Conservation (phyloP, 352 stramenopile species). For the Phytophthora syringae region DNA sequence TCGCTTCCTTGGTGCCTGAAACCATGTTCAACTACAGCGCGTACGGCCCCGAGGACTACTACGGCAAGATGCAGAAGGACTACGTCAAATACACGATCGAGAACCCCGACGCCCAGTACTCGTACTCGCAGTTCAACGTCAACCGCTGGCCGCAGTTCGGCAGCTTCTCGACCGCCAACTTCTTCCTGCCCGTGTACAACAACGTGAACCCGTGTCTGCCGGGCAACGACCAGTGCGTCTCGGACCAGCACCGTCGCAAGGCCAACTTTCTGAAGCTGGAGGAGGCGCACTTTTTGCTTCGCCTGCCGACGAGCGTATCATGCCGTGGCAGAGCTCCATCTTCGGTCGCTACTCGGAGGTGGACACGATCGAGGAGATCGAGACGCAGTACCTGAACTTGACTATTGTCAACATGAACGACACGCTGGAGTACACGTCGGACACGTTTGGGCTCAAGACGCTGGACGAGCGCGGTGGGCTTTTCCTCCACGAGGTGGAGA, state of each 20-base stretch:
- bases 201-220: constrained; percentile 32
- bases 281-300: constrained; percentile 58
- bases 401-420: constrained; percentile 35
- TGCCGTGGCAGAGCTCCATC: constrained; percentile 50
- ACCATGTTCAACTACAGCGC: constrained; percentile 24
- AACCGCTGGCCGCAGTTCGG: constrained; percentile 36
- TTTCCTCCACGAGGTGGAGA: constrained; percentile 28
- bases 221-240: constrained; percentile 22
- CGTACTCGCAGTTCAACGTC: constrained; percentile 38
- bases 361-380: constrained; percentile 28
- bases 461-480: constrained; percentile 42
- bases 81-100: constrained; percentile 33
- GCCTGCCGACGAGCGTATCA: constrained; percentile 40
- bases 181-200: constrained; percentile 48
- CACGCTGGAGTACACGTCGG: constrained; percentile 39
- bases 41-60: constrained; percentile 16
- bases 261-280: too few relatives aligned
- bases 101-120: constrained; percentile 25
- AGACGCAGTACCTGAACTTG: constrained; percentile 38
- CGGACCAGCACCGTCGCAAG: constrained; percentile 40
- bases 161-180: constrained; percentile 33
- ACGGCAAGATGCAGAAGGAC: constrained; percentile 43
- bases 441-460: constrained; percentile 47
- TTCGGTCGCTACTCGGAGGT: constrained; percentile 52
- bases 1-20: constrained; percentile 25